Evolutionary conservation across 495 filamentous ascomycete species (phyloP), one percentile per base, ranked within the genome.

Genomic region (Lindgomyces ingoldianus): DNA sequence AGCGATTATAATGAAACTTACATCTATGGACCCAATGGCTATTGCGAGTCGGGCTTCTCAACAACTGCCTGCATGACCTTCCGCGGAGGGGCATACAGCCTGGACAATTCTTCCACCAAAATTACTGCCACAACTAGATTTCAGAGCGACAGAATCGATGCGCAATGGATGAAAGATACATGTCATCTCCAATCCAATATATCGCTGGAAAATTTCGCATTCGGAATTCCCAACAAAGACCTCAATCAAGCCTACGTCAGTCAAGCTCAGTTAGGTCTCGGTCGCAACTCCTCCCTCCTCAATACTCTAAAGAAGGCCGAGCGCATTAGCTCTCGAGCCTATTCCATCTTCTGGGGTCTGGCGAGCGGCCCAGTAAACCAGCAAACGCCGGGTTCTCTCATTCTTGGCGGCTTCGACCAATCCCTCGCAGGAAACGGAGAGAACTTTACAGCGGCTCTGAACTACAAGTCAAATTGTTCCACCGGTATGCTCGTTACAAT

Each of bases 401-500:
- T 39, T 39, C 14, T 39, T 14, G 33, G 33, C 33, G 33, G 33
- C 6, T 39, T 6, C 33, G 33, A 39, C n/a, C n/a, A n/a, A n/a
- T n/a, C n/a, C n/a, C n/a, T n/a, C n/a, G n/a, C n/a, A n/a, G 10
- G 45, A 12, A 53, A 26, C n/a, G 18, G 10, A 9, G 9, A 25
- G 22, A 48, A 47, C 42, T 29, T 47, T 42, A 58, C 55, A 2
- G 8, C n/a, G 36, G 2, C 41, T 9, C 25, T 58, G 9, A 47
- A 46, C 30, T 58, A 58, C 30, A 26, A 25, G 21, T 27, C 41
- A 4, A 18, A 18, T 16, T 59, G 56, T 19, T 4, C 39, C 8
- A 47, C 56, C 1, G 57, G 57, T 12, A 41, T 62, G 47, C 33
- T 62, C 12, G 47, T 62, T n/a, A 8, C 29, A 1, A 54, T 62